Percentiles rank a stretch among this genome's conserved stretches.
These are phyloP conservation scores for Penicillium sp. DNA, from an alignment of 2,329 filamentous ascomycete genomes.

Conservation along the genomic window DNA sequence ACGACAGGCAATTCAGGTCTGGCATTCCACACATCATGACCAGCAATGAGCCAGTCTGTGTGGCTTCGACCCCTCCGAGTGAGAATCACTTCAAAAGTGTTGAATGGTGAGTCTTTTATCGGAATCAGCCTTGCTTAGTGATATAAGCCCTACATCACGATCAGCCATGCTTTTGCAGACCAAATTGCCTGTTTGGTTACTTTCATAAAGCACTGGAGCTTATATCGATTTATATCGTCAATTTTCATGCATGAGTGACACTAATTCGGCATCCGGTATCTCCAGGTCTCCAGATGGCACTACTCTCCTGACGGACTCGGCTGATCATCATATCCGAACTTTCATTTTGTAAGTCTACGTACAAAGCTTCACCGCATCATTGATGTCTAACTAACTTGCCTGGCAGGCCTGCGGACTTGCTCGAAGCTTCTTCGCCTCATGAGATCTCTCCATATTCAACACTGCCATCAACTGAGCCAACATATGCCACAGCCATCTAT, in stretches of 20 bases:
- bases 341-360: conserved; percentile 54
- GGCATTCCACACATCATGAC: conserved; percentile 16
- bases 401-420: conserved; percentile 52
- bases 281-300: conserved; percentile 60
- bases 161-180: not conserved
- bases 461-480: conserved; percentile 52
- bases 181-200: not conserved
- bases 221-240: too few species aligned
- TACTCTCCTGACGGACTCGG: conserved; percentile 58
- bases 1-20: not conserved
- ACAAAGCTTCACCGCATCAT: not conserved
- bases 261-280: too few species aligned
- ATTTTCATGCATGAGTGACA: not conserved
- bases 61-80: conserved; percentile 28
- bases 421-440: conserved; percentile 45
- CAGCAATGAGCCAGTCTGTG: conserved; percentile 16
- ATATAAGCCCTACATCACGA: not conserved
- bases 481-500: conserved; percentile 59
- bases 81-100: conserved; percentile 45
- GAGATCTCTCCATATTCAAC: conserved; percentile 52
- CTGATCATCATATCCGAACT: conserved; percentile 55
- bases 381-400: conserved; percentile 10
- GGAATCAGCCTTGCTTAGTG: not conserved
- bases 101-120: conserved; percentile 43
- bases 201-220: too few species aligned